Percentiles rank a stretch among this genome's conserved stretches.
phyloP scores from a whole-genome alignment of 1,139 yeast genomes.

The Sugiyamaella novakii region DNA sequence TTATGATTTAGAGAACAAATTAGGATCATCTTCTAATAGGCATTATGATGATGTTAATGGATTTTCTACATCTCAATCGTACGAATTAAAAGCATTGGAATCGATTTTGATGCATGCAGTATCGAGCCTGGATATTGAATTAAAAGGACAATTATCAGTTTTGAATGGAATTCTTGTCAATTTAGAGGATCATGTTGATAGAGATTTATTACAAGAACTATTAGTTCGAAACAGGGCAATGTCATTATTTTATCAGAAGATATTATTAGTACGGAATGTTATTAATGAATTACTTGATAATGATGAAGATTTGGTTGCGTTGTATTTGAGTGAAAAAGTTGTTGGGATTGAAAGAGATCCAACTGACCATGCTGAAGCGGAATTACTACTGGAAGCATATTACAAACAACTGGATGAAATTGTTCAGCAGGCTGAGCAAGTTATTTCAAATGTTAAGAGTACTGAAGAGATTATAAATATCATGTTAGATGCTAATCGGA shows the following conservation, averaged over 20 bases:
- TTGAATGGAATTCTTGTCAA: slow-evolving; percentile 74
- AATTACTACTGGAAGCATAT: slow-evolving; percentile 85
- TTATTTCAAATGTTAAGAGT: slow-evolving; percentile 79
- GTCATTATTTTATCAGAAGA: slow-evolving; percentile 76
- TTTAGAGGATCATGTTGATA: slow-evolving; percentile 79
- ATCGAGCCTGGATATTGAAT: slow-evolving; percentile 78
- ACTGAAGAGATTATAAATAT: slow-evolving; percentile 95
- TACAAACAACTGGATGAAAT: slow-evolving; percentile 92
- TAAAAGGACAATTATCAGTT: slow-evolving; percentile 64
- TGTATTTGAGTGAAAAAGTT: slow-evolving; percentile 65
- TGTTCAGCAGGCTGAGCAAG: slow-evolving; percentile 86
- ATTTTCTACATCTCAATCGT: slow-evolving; percentile 43
- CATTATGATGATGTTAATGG: slow-evolving; percentile 15
- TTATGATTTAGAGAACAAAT: slow-evolving; percentile 78
- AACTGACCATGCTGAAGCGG: slow-evolving; percentile 59
- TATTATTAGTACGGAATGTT: slow-evolving; percentile 75
- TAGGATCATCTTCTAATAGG: slow-evolving; percentile 44
- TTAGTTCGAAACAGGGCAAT: slow-evolving; percentile 75
- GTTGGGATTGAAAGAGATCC: slow-evolving; percentile 26
- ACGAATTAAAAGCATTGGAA: slow-evolving; percentile 87
- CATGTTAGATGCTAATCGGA: slow-evolving; percentile 88
- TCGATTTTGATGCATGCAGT: slow-evolving; percentile 80
- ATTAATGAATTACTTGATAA: slow-evolving; percentile 82
- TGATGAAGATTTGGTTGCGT: slow-evolving; percentile 83
- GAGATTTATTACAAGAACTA: slow-evolving; percentile 74